Evolutionary conservation across 2,329 filamentous ascomycete species (phyloP), one percentile per base, ranked within the genome.

Genomic region (Cordyceps sp.): DNA sequence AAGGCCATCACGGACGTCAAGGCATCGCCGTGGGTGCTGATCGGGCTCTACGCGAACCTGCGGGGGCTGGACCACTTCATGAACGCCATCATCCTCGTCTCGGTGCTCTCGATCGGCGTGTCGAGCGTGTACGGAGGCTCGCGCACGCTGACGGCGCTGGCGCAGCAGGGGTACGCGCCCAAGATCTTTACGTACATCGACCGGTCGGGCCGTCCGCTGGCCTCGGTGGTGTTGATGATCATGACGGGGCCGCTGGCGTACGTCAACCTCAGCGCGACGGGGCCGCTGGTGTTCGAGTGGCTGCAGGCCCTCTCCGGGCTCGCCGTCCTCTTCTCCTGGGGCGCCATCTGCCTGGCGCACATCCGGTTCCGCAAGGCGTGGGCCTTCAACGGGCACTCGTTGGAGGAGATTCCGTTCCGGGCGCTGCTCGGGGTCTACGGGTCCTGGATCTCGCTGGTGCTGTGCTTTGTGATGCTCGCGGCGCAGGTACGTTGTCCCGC

Each of bases 311-410:
- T 78, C 10, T 76, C 72, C 3, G 73, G 69, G 33, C 61, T 78
- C 2, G 65, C 66, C 10, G 63, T 69, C 17, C 61, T 78, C 28
- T 78, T 77, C 49, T 69, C 72, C 13, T 79, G 73, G 73, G 70
- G 62, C 16, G 71, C 66, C 29, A 75, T 79, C 42, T 76, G 71
- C 47, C 48, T 73, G 14, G 64, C 69, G 1, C 73, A 78, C 44
- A 74, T 78, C 42, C 72, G 73, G n/a, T 78, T 77, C 64, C 71
- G 74, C 24, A 39, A 45, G 5, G 74, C 71, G 0, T 78, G 73
- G 73, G 50, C 47, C 16, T 45, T 52, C 13, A 62, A 75, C 34
- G 72, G 72, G 17, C 70, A 67, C 42, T 62, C 58, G 3, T 48
- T 76, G 4, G 69, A 77, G n/a, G 71, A 76, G 45, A 64, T 82